Conservation (phyloP, 352 stramenopile species). For the Stramenopiles sp. region DNA sequence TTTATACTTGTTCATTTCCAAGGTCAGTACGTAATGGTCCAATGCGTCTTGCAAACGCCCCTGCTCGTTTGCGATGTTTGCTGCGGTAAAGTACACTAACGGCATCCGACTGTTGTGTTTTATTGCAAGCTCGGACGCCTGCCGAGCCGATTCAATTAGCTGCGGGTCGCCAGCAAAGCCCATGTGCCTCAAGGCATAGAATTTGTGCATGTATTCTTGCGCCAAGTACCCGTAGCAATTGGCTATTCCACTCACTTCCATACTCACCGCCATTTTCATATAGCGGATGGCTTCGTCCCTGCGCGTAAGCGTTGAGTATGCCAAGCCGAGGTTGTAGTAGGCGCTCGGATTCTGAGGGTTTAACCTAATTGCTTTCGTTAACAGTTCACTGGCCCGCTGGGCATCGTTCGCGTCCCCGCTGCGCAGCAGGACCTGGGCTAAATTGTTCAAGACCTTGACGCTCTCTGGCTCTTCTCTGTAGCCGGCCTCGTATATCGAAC, state of each 20-base stretch:
- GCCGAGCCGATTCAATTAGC: background rate
- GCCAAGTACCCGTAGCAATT: background rate
- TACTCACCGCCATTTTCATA: background rate
- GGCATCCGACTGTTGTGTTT: background rate
- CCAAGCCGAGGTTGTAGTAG: background rate
- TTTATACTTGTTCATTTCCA: background rate
- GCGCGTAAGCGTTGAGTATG: background rate
- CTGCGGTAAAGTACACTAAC: background rate
- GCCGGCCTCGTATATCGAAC: constrained; percentile 35
- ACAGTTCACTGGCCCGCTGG: background rate
- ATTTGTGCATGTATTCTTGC: background rate
- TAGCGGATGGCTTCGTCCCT: background rate
- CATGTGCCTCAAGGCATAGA: background rate
- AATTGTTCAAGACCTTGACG: constrained; percentile 48
- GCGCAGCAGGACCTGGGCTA: constrained; percentile 36
- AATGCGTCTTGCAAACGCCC: background rate
- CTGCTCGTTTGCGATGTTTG: background rate
- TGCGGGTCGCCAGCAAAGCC: background rate
- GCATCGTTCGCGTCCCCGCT: background rate
- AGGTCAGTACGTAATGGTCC: background rate
- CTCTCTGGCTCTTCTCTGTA: constrained; percentile 38
- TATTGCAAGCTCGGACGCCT: background rate
- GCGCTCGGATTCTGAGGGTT: background rate
- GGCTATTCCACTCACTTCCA: background rate
- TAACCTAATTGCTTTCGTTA: background rate